Conservation (phyloP, 805 yeast species). For the Blastobotrys parvus region DNA sequence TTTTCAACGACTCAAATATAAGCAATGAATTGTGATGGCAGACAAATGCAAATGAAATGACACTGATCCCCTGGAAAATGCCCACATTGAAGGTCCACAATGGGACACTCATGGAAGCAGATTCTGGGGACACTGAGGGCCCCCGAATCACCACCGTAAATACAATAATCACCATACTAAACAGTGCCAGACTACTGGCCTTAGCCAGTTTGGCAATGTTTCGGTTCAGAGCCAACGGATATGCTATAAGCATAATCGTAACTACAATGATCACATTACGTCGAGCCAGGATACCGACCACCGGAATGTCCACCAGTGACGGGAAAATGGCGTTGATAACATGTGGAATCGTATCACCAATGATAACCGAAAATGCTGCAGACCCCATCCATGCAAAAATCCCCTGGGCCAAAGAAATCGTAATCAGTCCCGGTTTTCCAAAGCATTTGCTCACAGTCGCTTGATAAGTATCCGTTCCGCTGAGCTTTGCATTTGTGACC, state of each 20-base stretch:
- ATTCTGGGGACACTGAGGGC: constrained; percentile 43
- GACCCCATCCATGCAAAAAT: constrained; percentile 91
- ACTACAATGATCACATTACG: constrained; percentile 65
- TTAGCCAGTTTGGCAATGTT: constrained; percentile 79
- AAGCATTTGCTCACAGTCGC: constrained; percentile 74
- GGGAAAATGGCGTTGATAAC: constrained; percentile 65
- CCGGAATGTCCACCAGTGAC: constrained; percentile 22
- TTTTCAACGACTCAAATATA: constrained; percentile 73
- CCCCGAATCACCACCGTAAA: constrained; percentile 66
- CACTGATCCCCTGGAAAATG: constrained; percentile 85
- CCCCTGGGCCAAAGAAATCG: constrained; percentile 69
- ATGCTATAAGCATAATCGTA: constrained; percentile 65
- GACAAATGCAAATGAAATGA: constrained; percentile 88
- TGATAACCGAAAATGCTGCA: constrained; percentile 87
- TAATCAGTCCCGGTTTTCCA: constrained; percentile 61
- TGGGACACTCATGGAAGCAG: constrained; percentile 37
- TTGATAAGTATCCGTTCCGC: constrained; percentile 73
- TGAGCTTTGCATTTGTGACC: constrained; percentile 70
- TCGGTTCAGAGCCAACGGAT: constrained; percentile 70
- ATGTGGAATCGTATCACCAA: constrained; percentile 93
- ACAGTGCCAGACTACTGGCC: constrained; percentile 76
- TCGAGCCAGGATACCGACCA: constrained; percentile 48
- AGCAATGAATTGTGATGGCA: constrained; percentile 93
- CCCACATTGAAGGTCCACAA: constrained; percentile 44
- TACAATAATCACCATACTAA: constrained; percentile 78